These are phyloP conservation scores for Flaveria linearis DNA, from an alignment of 129 eudicot species.

Conservation along the genomic window DNA sequence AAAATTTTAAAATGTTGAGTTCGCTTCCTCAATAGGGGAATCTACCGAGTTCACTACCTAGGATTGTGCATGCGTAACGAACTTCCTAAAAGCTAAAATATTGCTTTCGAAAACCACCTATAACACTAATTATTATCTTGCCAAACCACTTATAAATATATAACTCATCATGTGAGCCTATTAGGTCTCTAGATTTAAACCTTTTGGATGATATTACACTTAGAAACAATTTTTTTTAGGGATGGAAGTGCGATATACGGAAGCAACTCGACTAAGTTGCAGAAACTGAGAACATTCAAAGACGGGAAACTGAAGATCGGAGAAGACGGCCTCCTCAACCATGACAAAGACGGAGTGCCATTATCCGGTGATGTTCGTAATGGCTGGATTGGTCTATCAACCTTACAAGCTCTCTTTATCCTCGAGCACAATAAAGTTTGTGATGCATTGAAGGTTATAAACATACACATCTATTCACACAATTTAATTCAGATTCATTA, in stretches of 20 bases:
- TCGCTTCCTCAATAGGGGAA: no score
- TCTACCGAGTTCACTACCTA: no score
- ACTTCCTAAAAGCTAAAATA: no score
- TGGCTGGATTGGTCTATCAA: conserved; percentile 58
- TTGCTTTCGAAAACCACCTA: no score
- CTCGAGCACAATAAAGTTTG: conserved; percentile 61
- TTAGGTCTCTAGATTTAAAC: no score
- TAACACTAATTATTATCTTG: no score
- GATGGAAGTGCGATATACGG: conserved; percentile 66
- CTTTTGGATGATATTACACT: neutral
- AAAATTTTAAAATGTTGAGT: no score
- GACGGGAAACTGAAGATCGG: conserved; percentile 67
- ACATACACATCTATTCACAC: neutral
- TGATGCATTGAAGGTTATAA: conserved; percentile 51
- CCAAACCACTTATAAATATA: no score
- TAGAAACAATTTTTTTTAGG: conserved; percentile 27
- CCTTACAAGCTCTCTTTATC: conserved; percentile 60
- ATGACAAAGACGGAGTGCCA: conserved; percentile 39
- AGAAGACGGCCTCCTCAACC: conserved; percentile 54
- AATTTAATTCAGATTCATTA: neutral
- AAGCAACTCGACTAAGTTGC: conserved; percentile 32
- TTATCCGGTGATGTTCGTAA: conserved; percentile 63
- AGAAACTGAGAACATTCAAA: conserved; percentile 50
- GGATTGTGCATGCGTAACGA: no score
- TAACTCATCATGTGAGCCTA: no score